Conservation (phyloP, 2,329 filamentous ascomycete species). For the Aspergillus sp. region DNA sequence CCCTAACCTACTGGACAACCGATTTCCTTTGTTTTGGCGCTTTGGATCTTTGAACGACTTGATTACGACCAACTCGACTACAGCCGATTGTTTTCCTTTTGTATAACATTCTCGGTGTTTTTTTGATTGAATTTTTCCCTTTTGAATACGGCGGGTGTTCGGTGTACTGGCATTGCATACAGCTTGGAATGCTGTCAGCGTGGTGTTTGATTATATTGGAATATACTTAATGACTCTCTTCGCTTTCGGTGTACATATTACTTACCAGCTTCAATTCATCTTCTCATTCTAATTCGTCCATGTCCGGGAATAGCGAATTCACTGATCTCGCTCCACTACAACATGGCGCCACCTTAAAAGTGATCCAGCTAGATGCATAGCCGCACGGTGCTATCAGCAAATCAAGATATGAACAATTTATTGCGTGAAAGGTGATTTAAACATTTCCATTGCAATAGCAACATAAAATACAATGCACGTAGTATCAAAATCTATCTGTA, state of each 20-base stretch:
- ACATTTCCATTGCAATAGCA: constrained; percentile 5
- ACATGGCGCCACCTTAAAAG: too few relatives aligned
- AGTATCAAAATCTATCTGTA: constrained; percentile 4
- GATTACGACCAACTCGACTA: constrained; percentile 16
- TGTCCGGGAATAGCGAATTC: not conserved
- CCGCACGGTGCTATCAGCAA: too few relatives aligned
- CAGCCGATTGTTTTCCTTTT: constrained; percentile 16
- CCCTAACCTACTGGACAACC: constrained; percentile 25
- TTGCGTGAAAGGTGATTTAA: not conserved
- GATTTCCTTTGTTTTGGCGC: constrained; percentile 27
- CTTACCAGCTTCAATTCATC: not conserved
- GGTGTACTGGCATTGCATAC: constrained; percentile 19
- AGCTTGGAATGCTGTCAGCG: constrained; percentile 6
- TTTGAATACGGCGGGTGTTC: constrained; percentile 13
- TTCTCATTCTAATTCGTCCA: not conserved
- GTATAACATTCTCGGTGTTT: constrained; percentile 11
- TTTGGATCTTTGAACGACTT: constrained; percentile 30
- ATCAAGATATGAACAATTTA: not conserved
- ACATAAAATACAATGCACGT: constrained; percentile 7
- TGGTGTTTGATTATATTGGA: constrained; percentile 13
- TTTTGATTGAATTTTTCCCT: not conserved
- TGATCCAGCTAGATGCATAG: too few relatives aligned
- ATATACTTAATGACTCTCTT: constrained; percentile 9
- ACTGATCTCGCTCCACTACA: not conserved
- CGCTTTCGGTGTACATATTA: constrained; percentile 7